These are phyloP conservation scores for Aspergillus hiratsukae DNA, from an alignment of 2,329 filamentous ascomycete species.

Conservation along the genomic window DNA sequence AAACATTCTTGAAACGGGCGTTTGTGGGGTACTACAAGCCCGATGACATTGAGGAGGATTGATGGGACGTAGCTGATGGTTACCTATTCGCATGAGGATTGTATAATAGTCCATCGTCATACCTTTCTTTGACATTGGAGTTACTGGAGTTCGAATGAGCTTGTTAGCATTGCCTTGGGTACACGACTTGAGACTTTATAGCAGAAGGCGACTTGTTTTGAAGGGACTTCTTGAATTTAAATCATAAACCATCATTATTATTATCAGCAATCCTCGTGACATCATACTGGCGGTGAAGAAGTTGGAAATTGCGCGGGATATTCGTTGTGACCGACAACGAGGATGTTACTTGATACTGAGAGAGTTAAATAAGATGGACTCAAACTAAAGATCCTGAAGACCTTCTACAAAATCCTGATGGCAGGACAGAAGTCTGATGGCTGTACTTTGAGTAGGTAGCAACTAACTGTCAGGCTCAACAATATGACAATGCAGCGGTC, in stretches of 20 bases:
- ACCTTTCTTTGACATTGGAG: neutral
- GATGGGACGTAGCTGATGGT: conserved; percentile 3
- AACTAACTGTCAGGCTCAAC: neutral
- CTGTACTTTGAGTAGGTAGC: neutral
- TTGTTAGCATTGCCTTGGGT: neutral
- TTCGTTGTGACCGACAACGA: neutral
- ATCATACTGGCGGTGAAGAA: conserved; percentile 2
- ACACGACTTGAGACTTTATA: neutral
- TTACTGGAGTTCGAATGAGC: neutral
- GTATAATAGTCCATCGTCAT: neutral
- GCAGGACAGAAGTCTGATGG: neutral
- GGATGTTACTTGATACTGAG: neutral
- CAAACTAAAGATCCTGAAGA: neutral
- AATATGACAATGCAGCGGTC: neutral
- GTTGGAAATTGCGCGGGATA: neutral
- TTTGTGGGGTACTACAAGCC: conserved; percentile 70
- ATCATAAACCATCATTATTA: neutral
- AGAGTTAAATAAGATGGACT: neutral
- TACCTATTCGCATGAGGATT: neutral
- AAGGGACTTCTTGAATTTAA: neutral
- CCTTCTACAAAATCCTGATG: neutral
- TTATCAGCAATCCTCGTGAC: neutral
- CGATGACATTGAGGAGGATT: conserved; percentile 53
- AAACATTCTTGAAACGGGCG: conserved; percentile 70
- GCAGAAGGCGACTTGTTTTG: neutral